Evolutionary conservation across 805 yeast genomes (phyloP), one percentile per base, ranked within the genome.

Genomic region (Metschnikowia reukaufii): DNA sequence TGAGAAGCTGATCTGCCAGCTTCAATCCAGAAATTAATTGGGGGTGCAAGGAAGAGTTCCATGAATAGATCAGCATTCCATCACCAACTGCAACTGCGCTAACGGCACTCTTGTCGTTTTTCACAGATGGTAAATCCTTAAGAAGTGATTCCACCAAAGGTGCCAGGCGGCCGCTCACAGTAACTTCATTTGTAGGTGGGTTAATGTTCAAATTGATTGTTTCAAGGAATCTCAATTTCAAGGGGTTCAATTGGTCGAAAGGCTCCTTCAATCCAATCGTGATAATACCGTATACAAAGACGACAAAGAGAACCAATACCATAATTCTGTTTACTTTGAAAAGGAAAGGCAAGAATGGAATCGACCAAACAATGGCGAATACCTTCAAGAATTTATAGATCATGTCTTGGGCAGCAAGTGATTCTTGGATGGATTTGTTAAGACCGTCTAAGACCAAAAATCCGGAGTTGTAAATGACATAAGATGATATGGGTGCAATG

Each of bases 221-320:
- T 64, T 90, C 91, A 30, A 82, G 66, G 57, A 86, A 85, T 52
- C 91, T 72, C 47, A 88, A 68, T 61, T 88, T 90, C 63, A 88
- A 62, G 4, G 96, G 96, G 29, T 78, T 70, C 4, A 65, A 57
- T 20, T 72, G 68, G 25, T 83, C 78, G 61, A 84, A 88, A n/a
- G 96, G 86, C 2, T 65, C 62, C 13, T 70, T 62, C 17, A 70
- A 52, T n/a, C 68, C 56, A 17, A 82, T 59, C 8, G 67, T 48
- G 2, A 68, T 50, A 4, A 74, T 58, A 10, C 79, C 74, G 13
- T 57, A 51, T 9, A 58, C 37, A 10, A 71, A 45, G 5, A 74
- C 49, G 17, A 76, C 61, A 2, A 74, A 57, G 9, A 68, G 44
- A 0, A 73, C 49, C 18, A 83, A 61, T 2, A 73, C 57, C 33